Evolutionary conservation across 2,329 filamentous ascomycete genomes (phyloP).

Genomic region (Aspergillus sp.): DNA sequence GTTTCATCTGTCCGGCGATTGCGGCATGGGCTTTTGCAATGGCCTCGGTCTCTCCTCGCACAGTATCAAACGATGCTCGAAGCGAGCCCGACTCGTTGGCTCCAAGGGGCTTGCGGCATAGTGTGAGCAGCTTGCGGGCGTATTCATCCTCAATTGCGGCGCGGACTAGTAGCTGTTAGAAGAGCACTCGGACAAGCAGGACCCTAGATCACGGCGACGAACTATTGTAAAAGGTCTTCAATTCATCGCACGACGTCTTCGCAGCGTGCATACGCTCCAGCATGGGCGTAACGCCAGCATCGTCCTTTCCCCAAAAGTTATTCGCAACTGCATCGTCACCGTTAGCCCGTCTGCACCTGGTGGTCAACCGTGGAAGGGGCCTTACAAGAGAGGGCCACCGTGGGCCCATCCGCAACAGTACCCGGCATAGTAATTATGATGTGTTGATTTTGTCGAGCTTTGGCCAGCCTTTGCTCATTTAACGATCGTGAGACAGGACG

Average conservation of each 20-base stretch:
- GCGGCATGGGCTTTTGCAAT: slow-evolving; percentile 92
- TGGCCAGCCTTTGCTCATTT: slow-evolving; percentile 39
- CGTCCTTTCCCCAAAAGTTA: slow-evolving; percentile 99
- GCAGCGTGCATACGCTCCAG: slow-evolving; percentile 92
- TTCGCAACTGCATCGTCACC: slow-evolving; percentile 68
- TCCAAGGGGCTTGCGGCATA: slow-evolving; percentile 85
- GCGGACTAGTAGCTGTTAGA: slow-evolving; percentile 59
- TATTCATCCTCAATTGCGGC: slow-evolving; percentile 97
- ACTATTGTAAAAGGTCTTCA: slow-evolving; percentile 88
- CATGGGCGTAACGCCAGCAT: slow-evolving; percentile 88
- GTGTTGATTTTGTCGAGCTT: slow-evolving; percentile 26
- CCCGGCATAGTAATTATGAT: slow-evolving; percentile 55
- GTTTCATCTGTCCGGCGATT: slow-evolving; percentile 93
- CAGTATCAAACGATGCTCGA: slow-evolving; percentile 78
- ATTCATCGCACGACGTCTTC: slow-evolving; percentile 91
- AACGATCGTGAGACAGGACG: slow-evolving; percentile 18
- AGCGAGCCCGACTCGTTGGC: slow-evolving; percentile 84
- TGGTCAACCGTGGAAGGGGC: background rate
- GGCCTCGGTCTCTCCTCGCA: slow-evolving; percentile 84
- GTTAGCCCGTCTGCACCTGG: slow-evolving; percentile 7
- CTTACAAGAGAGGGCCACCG: slow-evolving; percentile 68
- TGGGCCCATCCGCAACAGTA: slow-evolving; percentile 61
- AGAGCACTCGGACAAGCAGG: background rate
- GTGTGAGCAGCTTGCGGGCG: slow-evolving; percentile 78
- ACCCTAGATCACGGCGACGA: slow-evolving; percentile 29